Evolutionary conservation across 73 alveolate genomes (phyloP), one percentile per base, ranked within the genome.

Genomic region (Tetrahymena elliotti): DNA sequence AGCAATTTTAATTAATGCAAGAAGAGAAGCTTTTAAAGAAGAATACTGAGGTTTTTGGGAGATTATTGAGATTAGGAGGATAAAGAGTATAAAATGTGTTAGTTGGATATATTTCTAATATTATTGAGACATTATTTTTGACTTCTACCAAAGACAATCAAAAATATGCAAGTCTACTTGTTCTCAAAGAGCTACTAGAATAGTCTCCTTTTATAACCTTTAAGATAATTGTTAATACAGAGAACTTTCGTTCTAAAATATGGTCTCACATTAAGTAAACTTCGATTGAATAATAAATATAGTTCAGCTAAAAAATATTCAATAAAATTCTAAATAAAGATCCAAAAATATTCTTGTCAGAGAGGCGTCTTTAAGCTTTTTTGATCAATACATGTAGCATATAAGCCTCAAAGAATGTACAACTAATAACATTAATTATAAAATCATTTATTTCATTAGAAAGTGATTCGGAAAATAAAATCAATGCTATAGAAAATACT

Each of bases 31-130:
- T 94, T 47, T 47, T 94, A 92, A 94, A 92, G 35, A 94, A 94
- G 84, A 94, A 92, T 88, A 94, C 96, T 15, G 96, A 94, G 84
- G 96, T 94, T 22, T 94, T 94, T 88, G 96, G 96, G 35, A 94
- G 93, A 35, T 88, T 94, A 92, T 40, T 94, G 38, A 94, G 96
- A 94, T 94, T 84, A 24, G 96, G 96, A 24, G 96, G 96, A 84
- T 68, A 68, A 11, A 68, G 88, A 31, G 88, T 68, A 11, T 68
- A 68, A 68, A 68, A 68, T 68, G 36, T 68, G 18, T 11, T 68
- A 31, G 88, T 68, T 8, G 88, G 88, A 68, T 68, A 68, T 31
- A 68, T 68, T 31, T 68, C 88, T 68, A 68, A 68, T 31, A 68
- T 68, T 31, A 68, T 68, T 27, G 88, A 68, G 3, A n/a, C 16